These are phyloP conservation scores for Agaricus sinodeliciosus DNA, from an alignment of 768 basidiomycete genomes.

Conservation along the genomic window DNA sequence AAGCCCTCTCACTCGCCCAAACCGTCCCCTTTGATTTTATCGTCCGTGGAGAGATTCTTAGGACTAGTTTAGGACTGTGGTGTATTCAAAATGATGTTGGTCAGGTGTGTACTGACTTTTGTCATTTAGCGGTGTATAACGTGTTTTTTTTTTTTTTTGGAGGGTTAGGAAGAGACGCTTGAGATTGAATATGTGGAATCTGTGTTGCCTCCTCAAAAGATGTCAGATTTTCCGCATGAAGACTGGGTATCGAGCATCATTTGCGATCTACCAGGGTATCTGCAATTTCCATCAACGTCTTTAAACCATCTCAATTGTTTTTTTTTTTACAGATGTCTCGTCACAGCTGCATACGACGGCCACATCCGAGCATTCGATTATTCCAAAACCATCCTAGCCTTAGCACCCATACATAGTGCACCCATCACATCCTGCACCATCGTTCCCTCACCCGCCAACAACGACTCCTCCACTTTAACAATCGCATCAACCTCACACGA, in stretches of 20 bases:
- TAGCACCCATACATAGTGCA: conserved; percentile 48
- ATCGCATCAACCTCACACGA: conserved; percentile 77
- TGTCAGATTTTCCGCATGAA: conserved; percentile 76
- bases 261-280: conserved; percentile 49
- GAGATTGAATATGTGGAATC: conserved; percentile 92
- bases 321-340: conserved; percentile 44
- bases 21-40: conserved; percentile 93
- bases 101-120: no score
- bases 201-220: conserved; percentile 77
- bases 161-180: conserved; percentile 73
- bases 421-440: conserved; percentile 63
- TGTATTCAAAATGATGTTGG: conserved; percentile 61
- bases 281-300: conserved; percentile 1
- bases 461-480: conserved; percentile 27
- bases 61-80: conserved; percentile 69
- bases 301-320: conserved; percentile 8
- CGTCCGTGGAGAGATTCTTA: conserved; percentile 73
- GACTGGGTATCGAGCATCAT: conserved; percentile 91
- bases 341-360: conserved; percentile 81
- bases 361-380: conserved; percentile 69
- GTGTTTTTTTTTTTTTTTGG: conserved; percentile 13
- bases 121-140: no score
- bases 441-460: conserved; percentile 30
- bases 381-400: conserved; percentile 48
- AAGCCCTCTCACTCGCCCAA: conserved; percentile 67